Percentiles rank a stretch among this genome's conserved stretches.
Evolutionary conservation across 140 eudicot genomes (phyloP).

Genomic region (Ambrosia hybrid): DNA sequence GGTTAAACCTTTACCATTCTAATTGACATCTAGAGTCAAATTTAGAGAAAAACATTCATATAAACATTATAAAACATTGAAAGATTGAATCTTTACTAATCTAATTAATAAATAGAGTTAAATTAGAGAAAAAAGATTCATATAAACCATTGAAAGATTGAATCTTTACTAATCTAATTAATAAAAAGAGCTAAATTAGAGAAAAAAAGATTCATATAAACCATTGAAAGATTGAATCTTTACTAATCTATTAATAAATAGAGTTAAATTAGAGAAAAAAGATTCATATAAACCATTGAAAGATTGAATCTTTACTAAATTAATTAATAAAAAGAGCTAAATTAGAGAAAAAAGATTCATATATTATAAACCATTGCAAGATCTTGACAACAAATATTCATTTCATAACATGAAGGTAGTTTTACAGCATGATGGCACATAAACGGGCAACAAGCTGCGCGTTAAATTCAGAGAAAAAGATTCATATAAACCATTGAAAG

Average conservation of each 20-base stretch:
- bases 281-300: too few species aligned
- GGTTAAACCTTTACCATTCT: neutral
- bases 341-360: too few species aligned
- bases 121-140: neutral
- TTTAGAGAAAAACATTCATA: neutral
- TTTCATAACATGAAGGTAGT: too few species aligned
- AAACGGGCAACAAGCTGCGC: too few species aligned
- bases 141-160: neutral
- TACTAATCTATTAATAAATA: too few species aligned
- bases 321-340: too few species aligned
- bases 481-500: neutral
- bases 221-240: neutral
- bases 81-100: neutral
- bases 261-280: too few species aligned
- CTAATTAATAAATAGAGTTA: neutral
- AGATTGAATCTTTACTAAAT: slow-evolving; percentile 2
- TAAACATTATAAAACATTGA: neutral
- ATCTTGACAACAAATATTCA: too few species aligned
- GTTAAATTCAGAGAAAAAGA: too few species aligned
- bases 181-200: too few species aligned
- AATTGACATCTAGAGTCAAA: neutral
- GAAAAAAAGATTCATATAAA: neutral
- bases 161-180: neutral
- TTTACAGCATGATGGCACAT: too few species aligned
- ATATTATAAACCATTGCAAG: too few species aligned